Base-by-base conservation (phyloP, 2,329 filamentous ascomycete species). In the Pezicula carpinea region DNA sequence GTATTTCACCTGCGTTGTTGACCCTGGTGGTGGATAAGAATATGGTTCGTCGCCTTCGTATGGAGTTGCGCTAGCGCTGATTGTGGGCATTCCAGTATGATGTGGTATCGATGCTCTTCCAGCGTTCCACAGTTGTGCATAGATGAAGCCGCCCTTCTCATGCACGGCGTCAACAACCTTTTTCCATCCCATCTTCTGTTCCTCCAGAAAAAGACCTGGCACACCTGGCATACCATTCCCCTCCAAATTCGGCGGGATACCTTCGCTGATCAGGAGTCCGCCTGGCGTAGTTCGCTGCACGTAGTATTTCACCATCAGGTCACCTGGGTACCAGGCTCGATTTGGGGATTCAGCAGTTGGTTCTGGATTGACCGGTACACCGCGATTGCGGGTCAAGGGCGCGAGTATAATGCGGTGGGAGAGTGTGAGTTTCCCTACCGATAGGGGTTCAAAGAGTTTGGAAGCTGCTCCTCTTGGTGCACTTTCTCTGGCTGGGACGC, bases 51-150 rank as follows among this genome's bases (percentile, higher is more conserved):
- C 70, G 38, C 64, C 63, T 47, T 67, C 68, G 45, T 71, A 74
- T 5, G 70, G 66, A 10, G 70, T 68, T 3, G 71, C 71, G 3
- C 66, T 70, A 3, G 70, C 58, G 3, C 63, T 63, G 19, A 69
- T 56, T 18, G 69, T 63, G 4, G 59, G 58, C 5, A 61, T 61
- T 4, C 69, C 71, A 1, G 66, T 64, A 29, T 65, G 48, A 1
- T 67, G 65, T 0, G 63, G 52, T 56, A 75, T 52, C 3, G 67
- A 69, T 18, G 63, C 59, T 6, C 81, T 73, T 5, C 82, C 81
- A 0, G 80, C 65, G 2, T 74, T 74, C 78, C 79, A 84, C 1
- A 85, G 66, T 60, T 85, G 81, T 3, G 73, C 61, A 63, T 74
- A 83, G 52, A 83, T 79, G 55, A 70, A 75, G 18, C 70, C 72